A percentile compares a stretch with the other conserved stretches of the same genome.
Conservation (phyloP, 495 filamentous ascomycete species). For the Aspergillus cavernicola region DNA sequence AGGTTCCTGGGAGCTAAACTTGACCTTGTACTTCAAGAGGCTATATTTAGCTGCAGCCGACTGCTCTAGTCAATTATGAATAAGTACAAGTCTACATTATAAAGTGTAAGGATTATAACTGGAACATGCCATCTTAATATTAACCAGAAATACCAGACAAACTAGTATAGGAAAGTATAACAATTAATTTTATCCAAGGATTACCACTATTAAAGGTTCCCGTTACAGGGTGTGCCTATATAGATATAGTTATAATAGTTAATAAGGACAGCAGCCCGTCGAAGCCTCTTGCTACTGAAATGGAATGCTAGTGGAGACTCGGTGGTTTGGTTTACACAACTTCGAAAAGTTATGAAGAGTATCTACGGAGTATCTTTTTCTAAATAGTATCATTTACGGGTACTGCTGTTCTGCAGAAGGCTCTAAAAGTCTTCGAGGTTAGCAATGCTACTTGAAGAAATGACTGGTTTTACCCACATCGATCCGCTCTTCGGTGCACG, state of each 20-base stretch:
- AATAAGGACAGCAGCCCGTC: conserved; percentile 7
- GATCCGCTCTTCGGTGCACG: not conserved
- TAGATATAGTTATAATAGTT: too few species aligned
- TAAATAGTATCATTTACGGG: too few species aligned
- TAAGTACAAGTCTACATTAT: not conserved
- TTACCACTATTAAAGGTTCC: too few species aligned
- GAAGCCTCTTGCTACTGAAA: not conserved
- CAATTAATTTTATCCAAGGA: too few species aligned
- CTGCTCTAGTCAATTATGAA: not conserved
- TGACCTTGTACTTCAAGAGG: not conserved
- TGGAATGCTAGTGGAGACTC: not conserved
- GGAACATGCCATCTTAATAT: too few species aligned
- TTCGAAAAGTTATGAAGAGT: not conserved
- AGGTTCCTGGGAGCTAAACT: conserved; percentile 9
- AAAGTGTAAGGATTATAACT: too few species aligned
- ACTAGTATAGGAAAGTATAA: too few species aligned
- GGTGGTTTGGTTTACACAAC: not conserved
- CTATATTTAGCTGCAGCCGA: not conserved
- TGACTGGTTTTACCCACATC: not conserved
- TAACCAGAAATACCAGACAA: too few species aligned
- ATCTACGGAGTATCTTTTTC: too few species aligned
- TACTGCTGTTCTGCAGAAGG: not conserved
- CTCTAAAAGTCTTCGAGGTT: not conserved
- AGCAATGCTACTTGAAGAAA: not conserved
- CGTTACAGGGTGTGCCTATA: too few species aligned